Base-by-base conservation (phyloP, 257 asterid genomes). In the Dorcoceras hygrometricum region DNA sequence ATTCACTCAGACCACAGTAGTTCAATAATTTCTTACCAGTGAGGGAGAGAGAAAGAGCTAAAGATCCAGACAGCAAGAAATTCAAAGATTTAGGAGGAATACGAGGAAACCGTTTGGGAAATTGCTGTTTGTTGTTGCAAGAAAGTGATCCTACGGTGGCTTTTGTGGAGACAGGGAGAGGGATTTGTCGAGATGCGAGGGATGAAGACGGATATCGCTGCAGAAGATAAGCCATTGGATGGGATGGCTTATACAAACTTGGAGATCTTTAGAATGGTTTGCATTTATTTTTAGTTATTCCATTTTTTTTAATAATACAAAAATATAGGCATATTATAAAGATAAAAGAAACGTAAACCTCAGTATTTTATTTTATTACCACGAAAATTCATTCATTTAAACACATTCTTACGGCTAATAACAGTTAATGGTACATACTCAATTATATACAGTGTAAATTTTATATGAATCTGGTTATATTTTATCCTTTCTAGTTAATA, bases 41-140 rank as follows among this genome's bases (percentile, higher is more conserved):
- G 57, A 89, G 75, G 53, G 95, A 83, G 2, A 89, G 65, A 24
- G 90, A 81, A 27, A 92, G 86, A 66, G 94, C 87, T 24, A 92
- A 82, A 66, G 96, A 76, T 66, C 87, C 86, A 11, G 97, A 83
- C 5, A 93, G 70, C 66, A 88, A 72, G 75, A 78, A 67, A 71
- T 77, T 88, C 81, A 77, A 27, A 25, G 90, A 57, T 56, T 82
- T 87, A 78, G 91, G 79, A 27, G 78, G 72, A 66, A 81, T 20
- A 67, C 77, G 69, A 26, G 89, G 71, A 63, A 73, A 72, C 79
- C 84, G 78, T 73, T 76, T 69, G 55, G 80, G 67, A 59, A 77
- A 46, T 2, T 62, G 71, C 4, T 9, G 61, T 14, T 71, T 18
- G 25, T 67, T 8, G 66, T 39, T 68, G 31, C 54, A 76, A 6